Evolutionary conservation across 129 eudicot genomes (phyloP).

Genomic region (Escallonia rubra): DNA sequence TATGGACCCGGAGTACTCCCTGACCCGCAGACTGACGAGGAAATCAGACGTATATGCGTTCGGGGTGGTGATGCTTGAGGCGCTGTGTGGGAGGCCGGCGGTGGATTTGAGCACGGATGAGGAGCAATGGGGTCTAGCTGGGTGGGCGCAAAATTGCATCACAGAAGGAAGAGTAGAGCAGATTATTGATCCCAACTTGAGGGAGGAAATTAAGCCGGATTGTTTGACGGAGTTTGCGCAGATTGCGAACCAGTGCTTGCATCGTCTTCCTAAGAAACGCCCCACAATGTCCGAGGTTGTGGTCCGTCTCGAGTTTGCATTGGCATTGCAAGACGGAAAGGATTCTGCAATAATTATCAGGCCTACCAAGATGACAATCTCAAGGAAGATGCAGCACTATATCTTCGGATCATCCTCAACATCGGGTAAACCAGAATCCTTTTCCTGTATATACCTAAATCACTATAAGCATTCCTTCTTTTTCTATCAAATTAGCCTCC

Average conservation of each 20-base stretch:
- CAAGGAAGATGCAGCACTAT: no score
- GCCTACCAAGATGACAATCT: no score
- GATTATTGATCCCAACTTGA: conserved; percentile 32
- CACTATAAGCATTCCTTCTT: no score
- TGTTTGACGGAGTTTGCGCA: conserved; percentile 27
- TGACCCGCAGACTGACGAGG: conserved; percentile 41
- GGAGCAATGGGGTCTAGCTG: conserved; percentile 36
- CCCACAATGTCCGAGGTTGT: conserved; percentile 62
- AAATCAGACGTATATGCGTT: conserved; percentile 49
- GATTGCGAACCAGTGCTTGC: conserved; percentile 36
- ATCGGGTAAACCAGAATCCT: no score
- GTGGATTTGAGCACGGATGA: conserved; percentile 35
- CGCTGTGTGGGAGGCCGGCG: conserved; percentile 50
- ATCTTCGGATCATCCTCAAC: no score
- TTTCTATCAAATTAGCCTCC: no score
- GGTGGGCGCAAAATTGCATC: conserved; percentile 29
- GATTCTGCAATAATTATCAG: background rate
- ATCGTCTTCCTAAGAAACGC: conserved; percentile 33
- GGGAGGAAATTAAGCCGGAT: conserved; percentile 24
- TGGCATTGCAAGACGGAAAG: conserved; percentile 25
- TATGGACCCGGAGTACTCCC: conserved; percentile 41
- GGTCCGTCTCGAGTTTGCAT: conserved; percentile 42
- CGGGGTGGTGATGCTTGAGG: conserved; percentile 53
- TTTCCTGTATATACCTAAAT: no score
- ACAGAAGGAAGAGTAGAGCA: conserved; percentile 25